These are phyloP conservation scores for Populus davidiana DNA, from an alignment of 345 rosid species.

Conservation along the genomic window DNA sequence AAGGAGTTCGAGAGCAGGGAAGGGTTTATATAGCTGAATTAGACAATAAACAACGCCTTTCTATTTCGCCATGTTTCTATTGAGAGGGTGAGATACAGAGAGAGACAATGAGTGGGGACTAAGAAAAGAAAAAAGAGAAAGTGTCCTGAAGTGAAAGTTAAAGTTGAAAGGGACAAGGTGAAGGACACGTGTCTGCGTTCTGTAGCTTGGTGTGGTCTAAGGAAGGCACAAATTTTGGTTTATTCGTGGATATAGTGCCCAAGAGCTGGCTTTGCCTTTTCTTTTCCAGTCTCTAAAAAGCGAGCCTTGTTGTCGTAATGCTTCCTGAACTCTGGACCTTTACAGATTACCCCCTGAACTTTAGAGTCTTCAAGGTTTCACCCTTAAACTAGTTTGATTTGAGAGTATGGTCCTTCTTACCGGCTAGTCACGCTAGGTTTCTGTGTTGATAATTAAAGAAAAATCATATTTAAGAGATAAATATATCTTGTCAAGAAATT, in stretches of 20 bases:
- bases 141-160: not conserved
- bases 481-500: too few relatives aligned
- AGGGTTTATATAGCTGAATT: not conserved
- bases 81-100: not conserved
- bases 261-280: constrained; percentile 5
- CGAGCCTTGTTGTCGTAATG: too few relatives aligned
- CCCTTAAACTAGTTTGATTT: too few relatives aligned
- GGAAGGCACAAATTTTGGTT: not conserved
- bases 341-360: too few relatives aligned
- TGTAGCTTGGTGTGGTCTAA: not conserved
- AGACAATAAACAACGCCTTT: not conserved
- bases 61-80: not conserved
- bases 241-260: constrained; percentile 1
- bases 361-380: too few relatives aligned
- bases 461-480: too few relatives aligned
- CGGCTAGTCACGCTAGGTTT: too few relatives aligned
- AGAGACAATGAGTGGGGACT: not conserved
- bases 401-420: too few relatives aligned
- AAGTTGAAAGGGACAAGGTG: not conserved
- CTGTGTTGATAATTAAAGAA: too few relatives aligned
- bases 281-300: not conserved
- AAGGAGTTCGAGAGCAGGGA: not conserved
- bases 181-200: not conserved
- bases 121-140: not conserved
- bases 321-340: too few relatives aligned